phyloP scores from a whole-genome alignment of 257 asterid genomes.

The Jasminum sambac region DNA sequence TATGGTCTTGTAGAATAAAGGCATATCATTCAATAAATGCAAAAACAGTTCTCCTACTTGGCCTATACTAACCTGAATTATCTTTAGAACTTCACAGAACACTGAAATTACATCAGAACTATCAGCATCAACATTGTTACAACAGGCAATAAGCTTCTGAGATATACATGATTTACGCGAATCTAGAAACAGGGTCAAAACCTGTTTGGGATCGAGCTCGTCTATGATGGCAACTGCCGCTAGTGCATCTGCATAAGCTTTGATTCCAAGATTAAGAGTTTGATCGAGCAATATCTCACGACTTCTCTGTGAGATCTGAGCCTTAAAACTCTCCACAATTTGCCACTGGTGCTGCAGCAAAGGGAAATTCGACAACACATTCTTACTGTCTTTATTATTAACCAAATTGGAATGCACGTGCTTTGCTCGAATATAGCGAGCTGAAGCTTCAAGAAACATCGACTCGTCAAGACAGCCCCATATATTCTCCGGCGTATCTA shows the following conservation, averaged over 20 bases:
- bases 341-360: slow-evolving; percentile 98
- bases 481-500: slow-evolving; percentile 96
- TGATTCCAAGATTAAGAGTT: slow-evolving; percentile 51
- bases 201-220: slow-evolving; percentile 82
- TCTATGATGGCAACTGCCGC: slow-evolving; percentile 87
- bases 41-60: slow-evolving; percentile 95
- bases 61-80: slow-evolving; percentile 84
- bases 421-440: slow-evolving; percentile 87
- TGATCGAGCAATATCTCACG: slow-evolving; percentile 88
- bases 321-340: slow-evolving; percentile 89
- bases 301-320: slow-evolving; percentile 89
- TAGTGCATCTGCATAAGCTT: slow-evolving; percentile 91
- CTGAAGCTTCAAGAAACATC: slow-evolving; percentile 88
- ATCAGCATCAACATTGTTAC: slow-evolving; percentile 54
- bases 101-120: slow-evolving; percentile 78
- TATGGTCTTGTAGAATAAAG: slow-evolving; percentile 81
- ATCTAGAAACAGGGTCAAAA: slow-evolving; percentile 72
- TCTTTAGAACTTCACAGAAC: slow-evolving; percentile 78
- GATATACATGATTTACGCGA: slow-evolving; percentile 74
- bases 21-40: slow-evolving; percentile 90
- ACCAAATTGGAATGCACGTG: slow-evolving; percentile 71
- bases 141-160: slow-evolving; percentile 72
- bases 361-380: slow-evolving; percentile 73
- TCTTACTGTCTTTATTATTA: slow-evolving; percentile 47
- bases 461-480: slow-evolving; percentile 99